Evolutionary conservation across 2,329 filamentous ascomycete genomes (phyloP), one percentile per base, ranked within the genome.

Genomic region (Pseudogymnoascus sp.): DNA sequence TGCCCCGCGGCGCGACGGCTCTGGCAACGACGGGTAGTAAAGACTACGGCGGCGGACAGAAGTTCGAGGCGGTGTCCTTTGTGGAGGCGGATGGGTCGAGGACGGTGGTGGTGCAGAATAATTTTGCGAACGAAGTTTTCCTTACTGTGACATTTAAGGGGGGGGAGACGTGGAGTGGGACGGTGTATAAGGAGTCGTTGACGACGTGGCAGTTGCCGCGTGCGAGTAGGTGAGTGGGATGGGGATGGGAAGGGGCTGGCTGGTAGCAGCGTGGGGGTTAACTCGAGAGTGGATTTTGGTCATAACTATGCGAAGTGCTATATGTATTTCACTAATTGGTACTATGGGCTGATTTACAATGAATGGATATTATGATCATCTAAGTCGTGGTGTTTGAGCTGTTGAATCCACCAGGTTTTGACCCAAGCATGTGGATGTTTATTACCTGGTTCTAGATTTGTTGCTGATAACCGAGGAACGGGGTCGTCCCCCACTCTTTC

Each of bases 91-190:
- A 82, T 66, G 76, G 77, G 2, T 75, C 75, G 11, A 72, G 76
- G 14, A 77, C 77, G 0, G 75, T 82, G 2, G 78, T 81, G 6
- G 74, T 81, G 50, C 76, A 79, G 70, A 82, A 82, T 69, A 77
- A 74, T 6, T 81, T 79, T 64, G 68, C 68, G 19, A 77, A 80
- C 28, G 78, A 80, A 50, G 65, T 81, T 35, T 80, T 78, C 62
- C 70, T 81, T 38, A 75, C 73, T 10, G 63, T 78, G 3, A 68
- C 69, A 11, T 72, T 73, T 1, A 66, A 68, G 62, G 72, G 72
- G 11, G 73, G 76, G 1, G 69, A 77, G 70, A 65, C 69, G 2
- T 79, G 78, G 78, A 77, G 73, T 53, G 76, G 76, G 1, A 72
- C 70, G n/a, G 70, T 76, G 1, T 68, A 72, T 19, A 69, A 69